Base-by-base conservation (phyloP, 345 rosid genomes). In the Isatis tinctoria region DNA sequence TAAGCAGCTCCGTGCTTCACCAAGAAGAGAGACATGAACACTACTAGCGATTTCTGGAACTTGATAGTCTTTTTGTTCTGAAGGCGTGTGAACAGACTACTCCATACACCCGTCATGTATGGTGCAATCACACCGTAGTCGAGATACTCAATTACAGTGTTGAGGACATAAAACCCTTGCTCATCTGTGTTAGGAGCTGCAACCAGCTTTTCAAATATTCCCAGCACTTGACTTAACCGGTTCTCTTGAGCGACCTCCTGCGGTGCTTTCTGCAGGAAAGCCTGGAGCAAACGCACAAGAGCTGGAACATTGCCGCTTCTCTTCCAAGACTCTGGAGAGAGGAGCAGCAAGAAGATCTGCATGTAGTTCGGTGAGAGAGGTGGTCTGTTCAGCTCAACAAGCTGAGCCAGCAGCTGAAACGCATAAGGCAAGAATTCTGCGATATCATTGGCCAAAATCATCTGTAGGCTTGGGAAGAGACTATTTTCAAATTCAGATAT, bases 341-440 rank as follows among this genome's bases (percentile, higher is more conserved):
- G 87, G 49, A 95, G 97, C 71, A 89, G 86, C 54, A 64, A 61
- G 76, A 96, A 96, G 73, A 96, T 87, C 76, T 86, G 91, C 96
- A 92, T 83, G 86, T 96, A 92, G 67, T 30, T 88, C 6, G 88
- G 82, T 8, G 94, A 74, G 52, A 96, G 76, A 59, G 99, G 98
- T 58, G 98, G 94, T 75, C 87, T 87, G 70, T 85, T 96, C 76
- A 92, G 72, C 80, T 92, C 98, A 61, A 96, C 91, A 64, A 96
- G 93, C 76, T 87, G 98, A 74, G 99, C 98, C 78, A 92, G 82
- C 33, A 96, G 84, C 86, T 96, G 99, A 85, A 96, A 92, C 52
- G 97, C 97, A 67, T 96, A 96, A 30, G 99, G 98, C 82, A 96
- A 84, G 82, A 96, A 96, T 84, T 96, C 99, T 5, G 92, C 74